Evolutionary conservation across 768 basidiomycete species (phyloP).

Genomic region (Hericium alpestre): DNA sequence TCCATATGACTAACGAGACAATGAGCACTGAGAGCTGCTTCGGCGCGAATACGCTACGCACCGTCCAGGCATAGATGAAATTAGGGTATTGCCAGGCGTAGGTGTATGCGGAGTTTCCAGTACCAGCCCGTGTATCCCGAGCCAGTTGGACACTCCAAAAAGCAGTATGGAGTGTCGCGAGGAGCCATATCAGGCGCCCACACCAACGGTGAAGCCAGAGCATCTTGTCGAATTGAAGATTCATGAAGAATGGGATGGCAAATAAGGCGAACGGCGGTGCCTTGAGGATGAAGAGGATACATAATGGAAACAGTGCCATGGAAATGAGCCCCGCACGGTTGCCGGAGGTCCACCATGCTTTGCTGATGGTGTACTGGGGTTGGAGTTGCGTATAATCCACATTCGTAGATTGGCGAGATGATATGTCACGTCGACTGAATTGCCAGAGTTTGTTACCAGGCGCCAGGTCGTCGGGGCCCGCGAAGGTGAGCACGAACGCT

Average conservation of each 20-base stretch:
- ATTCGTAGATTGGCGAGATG: not conserved
- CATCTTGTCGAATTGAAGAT: constrained; percentile 69
- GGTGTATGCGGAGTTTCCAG: constrained; percentile 32
- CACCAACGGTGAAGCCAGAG: constrained; percentile 62
- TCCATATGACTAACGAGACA: constrained; percentile 23
- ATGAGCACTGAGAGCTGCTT: not conserved
- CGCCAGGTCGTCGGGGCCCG: constrained; percentile 61
- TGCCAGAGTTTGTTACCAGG: constrained; percentile 39
- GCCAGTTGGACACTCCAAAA: constrained; percentile 63
- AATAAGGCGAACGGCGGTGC: constrained; percentile 63
- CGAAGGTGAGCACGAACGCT: constrained; percentile 37
- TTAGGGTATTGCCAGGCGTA: constrained; percentile 49
- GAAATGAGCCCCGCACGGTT: constrained; percentile 58
- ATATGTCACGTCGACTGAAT: constrained; percentile 15
- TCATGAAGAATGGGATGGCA: constrained; percentile 47
- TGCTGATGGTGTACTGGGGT: constrained; percentile 51
- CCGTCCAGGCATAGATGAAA: constrained; percentile 55
- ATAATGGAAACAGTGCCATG: constrained; percentile 63
- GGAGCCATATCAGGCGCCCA: constrained; percentile 58
- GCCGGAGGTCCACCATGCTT: constrained; percentile 66
- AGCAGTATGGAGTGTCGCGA: constrained; percentile 48
- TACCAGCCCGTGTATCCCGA: constrained; percentile 34
- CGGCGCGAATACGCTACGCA: constrained; percentile 20
- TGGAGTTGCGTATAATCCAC: constrained; percentile 24
- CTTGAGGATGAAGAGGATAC: constrained; percentile 61